A percentile compares a stretch with the other conserved stretches of the same genome.
These are phyloP conservation scores for Wilcoxina mikolae DNA, from an alignment of 495 filamentous ascomycete species.

Conservation along the genomic window DNA sequence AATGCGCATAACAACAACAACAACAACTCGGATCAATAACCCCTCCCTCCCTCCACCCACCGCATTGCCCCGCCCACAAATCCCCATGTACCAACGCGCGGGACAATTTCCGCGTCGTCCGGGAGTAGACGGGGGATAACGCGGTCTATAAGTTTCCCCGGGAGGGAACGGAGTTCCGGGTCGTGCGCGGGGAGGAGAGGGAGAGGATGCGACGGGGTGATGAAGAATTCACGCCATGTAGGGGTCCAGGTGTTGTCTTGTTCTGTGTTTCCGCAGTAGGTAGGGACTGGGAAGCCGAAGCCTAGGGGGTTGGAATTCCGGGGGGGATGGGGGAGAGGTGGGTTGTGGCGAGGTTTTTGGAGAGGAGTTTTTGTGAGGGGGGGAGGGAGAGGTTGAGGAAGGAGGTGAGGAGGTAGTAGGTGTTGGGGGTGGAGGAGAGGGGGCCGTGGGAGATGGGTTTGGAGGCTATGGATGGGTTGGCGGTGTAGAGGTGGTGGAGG, in stretches of 20 bases:
- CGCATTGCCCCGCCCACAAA: constrained; percentile 78
- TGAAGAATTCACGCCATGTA: constrained; percentile 50
- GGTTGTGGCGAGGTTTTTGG: constrained; percentile 59
- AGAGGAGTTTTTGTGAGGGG: constrained; percentile 37
- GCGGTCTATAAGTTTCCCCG: too few species aligned
- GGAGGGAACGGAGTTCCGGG: too few species aligned
- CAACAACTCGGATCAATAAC: constrained; percentile 66
- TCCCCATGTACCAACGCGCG: constrained; percentile 84
- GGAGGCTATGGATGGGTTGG: constrained; percentile 61
- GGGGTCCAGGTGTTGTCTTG: constrained; percentile 57
- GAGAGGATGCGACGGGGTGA: neutral
- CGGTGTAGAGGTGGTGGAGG: constrained; percentile 59
- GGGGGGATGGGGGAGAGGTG: constrained; percentile 49
- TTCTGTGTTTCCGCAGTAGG: constrained; percentile 69
- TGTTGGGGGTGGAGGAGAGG: constrained; percentile 36
- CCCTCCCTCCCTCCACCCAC: constrained; percentile 40
- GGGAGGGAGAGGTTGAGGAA: constrained; percentile 51
- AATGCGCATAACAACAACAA: constrained; percentile 68
- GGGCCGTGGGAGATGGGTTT: constrained; percentile 53
- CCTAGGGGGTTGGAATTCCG: constrained; percentile 42
- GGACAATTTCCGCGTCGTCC: constrained; percentile 46
- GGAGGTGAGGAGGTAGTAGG: constrained; percentile 62
- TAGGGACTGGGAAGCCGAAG: constrained; percentile 73
- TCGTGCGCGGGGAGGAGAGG: constrained; percentile 31
- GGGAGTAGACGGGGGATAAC: constrained; percentile 63